These are phyloP conservation scores for Candida mattraensis DNA, from an alignment of 805 yeast genomes.

Conservation along the genomic window DNA sequence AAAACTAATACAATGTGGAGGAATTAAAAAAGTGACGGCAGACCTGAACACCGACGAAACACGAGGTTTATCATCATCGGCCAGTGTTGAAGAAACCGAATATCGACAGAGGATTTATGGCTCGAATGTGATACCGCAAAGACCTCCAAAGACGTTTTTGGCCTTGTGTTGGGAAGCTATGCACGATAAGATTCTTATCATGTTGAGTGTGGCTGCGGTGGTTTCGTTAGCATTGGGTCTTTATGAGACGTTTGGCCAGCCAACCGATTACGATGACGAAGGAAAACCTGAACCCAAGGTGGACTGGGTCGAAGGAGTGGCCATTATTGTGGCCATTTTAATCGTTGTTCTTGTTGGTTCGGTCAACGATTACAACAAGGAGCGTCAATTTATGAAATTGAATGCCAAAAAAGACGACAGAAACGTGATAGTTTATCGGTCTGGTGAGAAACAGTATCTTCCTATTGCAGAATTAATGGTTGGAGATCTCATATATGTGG, in stretches of 20 bases:
- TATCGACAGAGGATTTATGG: conserved; percentile 58
- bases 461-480: conserved; percentile 76
- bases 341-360: conserved; percentile 95
- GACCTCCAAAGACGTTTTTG: conserved; percentile 66
- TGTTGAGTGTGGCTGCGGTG: conserved; percentile 82
- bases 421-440: conserved; percentile 70
- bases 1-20: conserved; percentile 45
- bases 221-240: conserved; percentile 88
- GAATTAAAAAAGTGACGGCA: conserved; percentile 36
- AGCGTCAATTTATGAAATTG: conserved; percentile 83
- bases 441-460: conserved; percentile 64
- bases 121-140: conserved; percentile 68
- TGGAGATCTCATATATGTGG: conserved; percentile 80
- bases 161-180: conserved; percentile 76
- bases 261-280: conserved; percentile 71
- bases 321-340: conserved; percentile 85
- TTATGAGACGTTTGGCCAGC: conserved; percentile 88
- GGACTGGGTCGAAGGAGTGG: conserved; percentile 99
- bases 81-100: conserved; percentile 30
- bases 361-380: conserved; percentile 95
- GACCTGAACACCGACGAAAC: conserved; percentile 37
- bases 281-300: conserved; percentile 79
- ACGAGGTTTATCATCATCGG: conserved; percentile 41
- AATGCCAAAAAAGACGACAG: conserved; percentile 88
- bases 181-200: conserved; percentile 85